Conservation (phyloP, 106 monocot species). For the Phalaenopsis aphrodite region DNA sequence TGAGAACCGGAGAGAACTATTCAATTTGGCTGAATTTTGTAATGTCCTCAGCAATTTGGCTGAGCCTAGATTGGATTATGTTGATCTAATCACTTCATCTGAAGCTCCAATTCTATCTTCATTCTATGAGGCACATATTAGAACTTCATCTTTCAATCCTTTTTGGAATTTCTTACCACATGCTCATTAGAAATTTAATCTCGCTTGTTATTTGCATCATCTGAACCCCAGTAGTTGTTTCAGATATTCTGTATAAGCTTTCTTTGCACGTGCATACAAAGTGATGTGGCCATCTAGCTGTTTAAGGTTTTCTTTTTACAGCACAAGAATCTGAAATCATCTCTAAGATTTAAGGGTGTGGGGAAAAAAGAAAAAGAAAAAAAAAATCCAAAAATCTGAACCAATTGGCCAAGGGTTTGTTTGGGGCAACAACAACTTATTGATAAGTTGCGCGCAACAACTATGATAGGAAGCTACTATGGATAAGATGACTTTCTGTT, state of each 20-base stretch:
- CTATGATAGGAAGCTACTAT: too few species aligned
- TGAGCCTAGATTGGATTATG: constrained; percentile 2
- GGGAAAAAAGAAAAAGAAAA: neutral
- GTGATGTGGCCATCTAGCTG: neutral
- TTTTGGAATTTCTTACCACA: neutral
- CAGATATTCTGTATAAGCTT: neutral
- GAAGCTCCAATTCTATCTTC: neutral
- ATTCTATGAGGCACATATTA: neutral
- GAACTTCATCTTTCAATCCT: neutral
- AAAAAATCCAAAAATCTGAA: neutral
- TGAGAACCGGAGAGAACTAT: neutral
- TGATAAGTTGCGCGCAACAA: too few species aligned
- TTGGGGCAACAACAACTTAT: too few species aligned
- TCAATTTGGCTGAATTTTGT: neutral
- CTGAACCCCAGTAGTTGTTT: neutral
- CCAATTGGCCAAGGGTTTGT: too few species aligned
- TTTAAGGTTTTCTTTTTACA: neutral
- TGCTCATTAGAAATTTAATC: neutral
- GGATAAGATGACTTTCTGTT: too few species aligned
- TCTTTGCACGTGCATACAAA: neutral
- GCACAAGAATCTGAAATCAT: neutral
- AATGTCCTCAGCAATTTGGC: neutral
- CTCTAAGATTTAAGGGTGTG: neutral
- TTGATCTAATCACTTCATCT: neutral
- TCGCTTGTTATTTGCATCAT: neutral